Evolutionary conservation across 2,329 filamentous ascomycete genomes (phyloP).

Genomic region (Drechslerella coelobrocha): DNA sequence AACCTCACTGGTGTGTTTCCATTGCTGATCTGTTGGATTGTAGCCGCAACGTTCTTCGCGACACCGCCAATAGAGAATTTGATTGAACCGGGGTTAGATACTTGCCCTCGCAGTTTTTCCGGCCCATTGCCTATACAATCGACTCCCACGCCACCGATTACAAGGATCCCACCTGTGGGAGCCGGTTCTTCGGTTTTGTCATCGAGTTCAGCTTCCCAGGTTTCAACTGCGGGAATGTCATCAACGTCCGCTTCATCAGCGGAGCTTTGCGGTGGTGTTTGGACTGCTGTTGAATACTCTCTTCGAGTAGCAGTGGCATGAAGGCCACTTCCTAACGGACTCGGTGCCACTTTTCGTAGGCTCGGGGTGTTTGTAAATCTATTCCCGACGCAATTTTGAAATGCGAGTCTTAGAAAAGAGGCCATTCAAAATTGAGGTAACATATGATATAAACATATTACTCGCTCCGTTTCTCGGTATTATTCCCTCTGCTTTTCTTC

Average conservation of each 20-base stretch:
- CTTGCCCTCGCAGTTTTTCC: not conserved
- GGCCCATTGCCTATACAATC: slow-evolving; percentile 14
- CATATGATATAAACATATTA: not conserved
- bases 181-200: not conserved
- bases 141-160: slow-evolving; percentile 39
- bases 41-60: slow-evolving; percentile 36
- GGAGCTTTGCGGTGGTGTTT: not conserved
- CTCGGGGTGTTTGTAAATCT: too few species aligned
- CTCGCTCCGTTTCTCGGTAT: too few species aligned
- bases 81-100: slow-evolving; percentile 21
- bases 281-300: not conserved
- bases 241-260: not conserved
- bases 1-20: slow-evolving; percentile 5
- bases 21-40: slow-evolving; percentile 21
- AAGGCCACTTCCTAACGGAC: too few species aligned
- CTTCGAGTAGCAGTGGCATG: not conserved
- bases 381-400: not conserved
- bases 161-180: slow-evolving; percentile 11
- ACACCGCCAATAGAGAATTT: slow-evolving; percentile 28
- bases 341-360: too few species aligned
- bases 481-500: too few species aligned
- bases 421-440: not conserved
- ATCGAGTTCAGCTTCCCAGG: not conserved
- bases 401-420: not conserved
- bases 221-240: not conserved